Percentiles rank a stretch among this genome's conserved stretches.
Evolutionary conservation across 202 grass and related monocot genomes (phyloP).

Genomic region (Cymbopogon flexuosus): DNA sequence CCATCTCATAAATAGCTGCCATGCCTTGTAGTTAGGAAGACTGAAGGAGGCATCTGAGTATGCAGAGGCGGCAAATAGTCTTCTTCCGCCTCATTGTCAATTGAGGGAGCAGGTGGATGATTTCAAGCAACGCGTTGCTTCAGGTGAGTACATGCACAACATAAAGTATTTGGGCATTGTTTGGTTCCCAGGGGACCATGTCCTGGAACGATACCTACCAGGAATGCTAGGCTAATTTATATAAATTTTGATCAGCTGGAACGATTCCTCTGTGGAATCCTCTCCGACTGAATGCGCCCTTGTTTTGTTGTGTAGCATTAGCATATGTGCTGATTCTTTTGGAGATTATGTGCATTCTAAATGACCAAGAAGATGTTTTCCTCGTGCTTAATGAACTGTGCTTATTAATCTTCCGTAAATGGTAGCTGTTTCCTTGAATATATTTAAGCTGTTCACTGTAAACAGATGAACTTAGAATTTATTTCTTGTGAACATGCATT

Average conservation of each 20-base stretch:
- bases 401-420: slow-evolving; percentile 14
- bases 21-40: slow-evolving; percentile 59
- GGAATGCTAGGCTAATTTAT: too few relatives aligned
- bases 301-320: slow-evolving; percentile 1
- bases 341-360: slow-evolving; percentile 11
- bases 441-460: not conserved
- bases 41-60: slow-evolving; percentile 71
- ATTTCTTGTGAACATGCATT: not conserved
- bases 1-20: not conserved
- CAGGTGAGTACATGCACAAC: slow-evolving; percentile 45
- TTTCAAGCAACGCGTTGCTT: slow-evolving; percentile 52
- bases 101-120: slow-evolving; percentile 43
- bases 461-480: not conserved
- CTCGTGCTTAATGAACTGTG: not conserved
- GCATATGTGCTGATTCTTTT: slow-evolving; percentile 13
- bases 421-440: slow-evolving; percentile 16
- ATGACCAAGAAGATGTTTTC: not conserved
- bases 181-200: too few relatives aligned
- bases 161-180: not conserved
- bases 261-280: too few relatives aligned
- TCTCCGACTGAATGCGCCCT: too few relatives aligned
- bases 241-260: too few relatives aligned
- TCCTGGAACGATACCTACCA: too few relatives aligned
- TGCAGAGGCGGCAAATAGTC: slow-evolving; percentile 41
- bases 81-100: slow-evolving; percentile 53